phyloP scores from a whole-genome alignment of 2,329 filamentous ascomycete genomes.

The Graphilbum sp. region DNA sequence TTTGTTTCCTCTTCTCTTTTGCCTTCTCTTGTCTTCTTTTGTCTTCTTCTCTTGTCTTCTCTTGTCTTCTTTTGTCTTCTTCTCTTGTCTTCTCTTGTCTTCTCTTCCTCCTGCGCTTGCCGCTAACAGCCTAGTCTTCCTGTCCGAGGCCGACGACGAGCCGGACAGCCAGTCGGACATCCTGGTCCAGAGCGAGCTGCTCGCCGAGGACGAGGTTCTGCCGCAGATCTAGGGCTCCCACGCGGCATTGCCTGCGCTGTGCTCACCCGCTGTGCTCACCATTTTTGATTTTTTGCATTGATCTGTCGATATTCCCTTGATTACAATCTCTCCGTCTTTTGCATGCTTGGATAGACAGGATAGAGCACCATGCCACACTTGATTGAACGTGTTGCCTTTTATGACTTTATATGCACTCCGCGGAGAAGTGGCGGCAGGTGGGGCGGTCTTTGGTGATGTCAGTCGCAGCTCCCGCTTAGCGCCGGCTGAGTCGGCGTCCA shows the following conservation, averaged over 20 bases:
- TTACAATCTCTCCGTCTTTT: no score
- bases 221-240: constrained; percentile 9
- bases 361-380: no score
- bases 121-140: constrained; percentile 7
- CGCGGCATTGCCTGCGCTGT: no score
- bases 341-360: no score
- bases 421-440: no score
- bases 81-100: not conserved
- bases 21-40: not conserved
- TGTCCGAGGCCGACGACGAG: constrained; percentile 3
- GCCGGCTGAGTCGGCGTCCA: no score
- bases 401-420: no score
- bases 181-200: constrained; percentile 1
- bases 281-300: not conserved
- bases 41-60: not conserved
- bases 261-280: no score
- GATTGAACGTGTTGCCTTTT: no score
- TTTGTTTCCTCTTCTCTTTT: not conserved
- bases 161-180: not conserved
- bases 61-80: not conserved
- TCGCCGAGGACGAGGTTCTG: constrained; percentile 11
- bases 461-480: no score
- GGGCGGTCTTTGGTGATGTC: no score
- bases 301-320: no score
- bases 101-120: not conserved